Base-by-base conservation (phyloP, 208 protist species). In the Crithidia sp. region DNA sequence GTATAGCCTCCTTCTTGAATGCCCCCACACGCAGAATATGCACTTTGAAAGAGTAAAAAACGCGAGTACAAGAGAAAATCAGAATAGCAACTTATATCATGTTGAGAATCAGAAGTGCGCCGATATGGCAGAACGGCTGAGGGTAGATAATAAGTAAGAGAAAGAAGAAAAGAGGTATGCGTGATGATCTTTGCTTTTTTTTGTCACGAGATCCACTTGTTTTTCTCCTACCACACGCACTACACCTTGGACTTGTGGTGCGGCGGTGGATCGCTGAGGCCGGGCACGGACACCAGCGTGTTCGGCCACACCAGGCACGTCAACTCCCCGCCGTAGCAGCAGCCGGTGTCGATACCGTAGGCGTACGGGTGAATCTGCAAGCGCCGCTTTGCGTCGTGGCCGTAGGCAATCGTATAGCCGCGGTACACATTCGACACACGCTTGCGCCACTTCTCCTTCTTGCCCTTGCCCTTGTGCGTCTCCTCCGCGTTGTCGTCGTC, bases 301-400 rank as follows among this genome's bases (percentile, higher is more conserved):
- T 63, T 71, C 8, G 87, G 89, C 66, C 92, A 82, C 40, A 92
- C 61, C 16, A 93, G 55, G 0, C 75, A 77, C 12, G 89, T 91
- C 44, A 95, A 82, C 58, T 71, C 52, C 7, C 84, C 82, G 28
- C 88, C 91, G 58, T 93, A 94, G 39, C 71, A 79, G 65, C 90
- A 95, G 44, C 86, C 80, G 0, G 77, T 90, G 67, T 97, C 90
- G 7, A 97, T 69, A 8, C 93, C 93, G 56, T 90, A 78, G 6
- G 88, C 86, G 71, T 82, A 85, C 5, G 76, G 70, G n/a, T 91
- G 43, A 40, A 81, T 43, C 74, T 97, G 87, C 72, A 95, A 71
- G 13, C 79, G 66, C 4, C 86, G 65, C 58, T 89, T 84, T 54
- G 90, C 90, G 66, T 97, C 89, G 67, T 95, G 93, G 9, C 90